Evolutionary conservation across 2,329 filamentous ascomycete species (phyloP).

Genomic region (Talaromyces piceae): DNA sequence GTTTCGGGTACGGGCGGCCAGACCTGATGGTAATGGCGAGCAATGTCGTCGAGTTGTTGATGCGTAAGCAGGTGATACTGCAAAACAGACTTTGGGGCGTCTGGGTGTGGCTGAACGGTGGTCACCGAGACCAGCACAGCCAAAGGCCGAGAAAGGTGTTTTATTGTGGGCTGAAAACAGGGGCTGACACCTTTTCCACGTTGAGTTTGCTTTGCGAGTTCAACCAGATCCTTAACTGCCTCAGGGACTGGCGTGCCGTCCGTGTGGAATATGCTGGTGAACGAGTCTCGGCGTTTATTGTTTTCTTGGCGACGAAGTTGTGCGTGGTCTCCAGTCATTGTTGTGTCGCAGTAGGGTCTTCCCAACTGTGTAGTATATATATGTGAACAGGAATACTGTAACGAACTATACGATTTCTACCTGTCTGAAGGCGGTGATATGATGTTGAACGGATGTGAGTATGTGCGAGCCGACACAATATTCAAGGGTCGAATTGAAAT

Average conservation of each 20-base stretch:
- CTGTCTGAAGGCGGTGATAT: too few species aligned
- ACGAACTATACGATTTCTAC: too few species aligned
- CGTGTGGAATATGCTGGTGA: not conserved
- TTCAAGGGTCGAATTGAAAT: not conserved
- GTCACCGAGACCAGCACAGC: constrained; percentile 25
- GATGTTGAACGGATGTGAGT: not conserved
- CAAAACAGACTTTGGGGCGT: constrained; percentile 32
- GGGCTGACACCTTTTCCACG: not conserved
- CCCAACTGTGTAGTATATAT: too few species aligned
- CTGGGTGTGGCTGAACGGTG: constrained; percentile 29
- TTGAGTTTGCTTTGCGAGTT: not conserved
- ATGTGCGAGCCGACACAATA: not conserved
- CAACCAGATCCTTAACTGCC: not conserved
- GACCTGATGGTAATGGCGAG: constrained; percentile 36
- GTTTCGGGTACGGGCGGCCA: constrained; percentile 27
- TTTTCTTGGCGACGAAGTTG: not conserved
- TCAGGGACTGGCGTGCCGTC: not conserved
- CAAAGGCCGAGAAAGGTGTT: not conserved
- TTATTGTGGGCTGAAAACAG: not conserved
- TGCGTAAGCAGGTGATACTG: constrained; percentile 36
- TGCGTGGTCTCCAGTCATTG: not conserved
- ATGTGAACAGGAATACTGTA: too few species aligned
- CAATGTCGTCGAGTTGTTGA: constrained; percentile 34
- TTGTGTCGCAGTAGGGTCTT: not conserved
- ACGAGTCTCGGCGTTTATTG: not conserved